These are phyloP conservation scores for Pleurotus cornucopiae DNA, from an alignment of 768 basidiomycete genomes.

Conservation along the genomic window DNA sequence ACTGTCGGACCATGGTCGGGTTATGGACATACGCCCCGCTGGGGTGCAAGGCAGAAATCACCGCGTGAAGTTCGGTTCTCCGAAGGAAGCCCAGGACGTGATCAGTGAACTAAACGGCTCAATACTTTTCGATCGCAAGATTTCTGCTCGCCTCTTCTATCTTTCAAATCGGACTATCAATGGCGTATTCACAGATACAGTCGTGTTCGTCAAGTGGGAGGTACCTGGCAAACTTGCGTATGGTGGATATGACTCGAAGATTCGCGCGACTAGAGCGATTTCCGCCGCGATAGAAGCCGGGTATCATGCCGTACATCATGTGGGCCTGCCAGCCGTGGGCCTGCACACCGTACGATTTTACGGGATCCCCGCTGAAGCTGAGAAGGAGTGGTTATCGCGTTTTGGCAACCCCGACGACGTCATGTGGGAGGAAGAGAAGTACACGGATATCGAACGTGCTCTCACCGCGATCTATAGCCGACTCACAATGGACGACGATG, in stretches of 20 bases:
- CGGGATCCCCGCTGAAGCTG: conserved; percentile 37
- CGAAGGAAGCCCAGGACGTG: conserved; percentile 2
- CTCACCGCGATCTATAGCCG: conserved; percentile 36
- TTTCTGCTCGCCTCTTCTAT: conserved; percentile 37
- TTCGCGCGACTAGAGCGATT: conserved; percentile 49
- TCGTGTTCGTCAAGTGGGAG: conserved; percentile 57
- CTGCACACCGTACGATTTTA: conserved; percentile 57
- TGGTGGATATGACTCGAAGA: conserved; percentile 52
- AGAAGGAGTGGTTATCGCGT: conserved; percentile 28
- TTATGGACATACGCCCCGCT: neutral
- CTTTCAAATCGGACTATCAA: conserved; percentile 28
- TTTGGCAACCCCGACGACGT: conserved; percentile 35
- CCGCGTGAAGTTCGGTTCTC: neutral
- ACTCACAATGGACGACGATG: conserved; percentile 27
- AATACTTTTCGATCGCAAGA: conserved; percentile 28
- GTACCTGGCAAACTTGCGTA: conserved; percentile 54
- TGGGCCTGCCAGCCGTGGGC: conserved; percentile 56
- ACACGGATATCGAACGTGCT: conserved; percentile 27
- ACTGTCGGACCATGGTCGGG: neutral
- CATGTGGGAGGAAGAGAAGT: conserved; percentile 39
- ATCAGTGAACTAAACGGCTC: conserved; percentile 41
- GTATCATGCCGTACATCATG: conserved; percentile 44
- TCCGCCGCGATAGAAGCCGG: conserved; percentile 30
- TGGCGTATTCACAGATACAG: conserved; percentile 45
- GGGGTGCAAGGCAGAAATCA: neutral